These are phyloP conservation scores for Aspergillus diversus DNA, from an alignment of 495 filamentous ascomycete genomes.

Conservation along the genomic window DNA sequence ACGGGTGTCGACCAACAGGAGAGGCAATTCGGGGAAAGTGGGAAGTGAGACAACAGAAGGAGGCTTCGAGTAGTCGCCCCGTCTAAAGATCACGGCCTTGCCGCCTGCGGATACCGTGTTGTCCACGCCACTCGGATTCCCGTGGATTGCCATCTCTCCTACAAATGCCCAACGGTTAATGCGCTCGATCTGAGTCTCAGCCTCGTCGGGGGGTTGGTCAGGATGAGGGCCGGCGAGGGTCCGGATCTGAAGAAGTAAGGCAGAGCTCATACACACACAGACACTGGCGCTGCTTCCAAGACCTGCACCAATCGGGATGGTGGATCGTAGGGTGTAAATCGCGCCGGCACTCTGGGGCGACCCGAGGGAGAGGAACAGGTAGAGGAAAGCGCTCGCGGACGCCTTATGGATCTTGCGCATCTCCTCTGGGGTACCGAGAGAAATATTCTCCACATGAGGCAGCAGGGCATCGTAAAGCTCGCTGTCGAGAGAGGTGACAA, in stretches of 20 bases:
- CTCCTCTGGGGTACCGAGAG: slow-evolving; percentile 61
- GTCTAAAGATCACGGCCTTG: slow-evolving; percentile 88
- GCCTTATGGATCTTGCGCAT: slow-evolving; percentile 77
- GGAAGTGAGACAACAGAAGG: slow-evolving; percentile 75
- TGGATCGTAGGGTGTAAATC: slow-evolving; percentile 89
- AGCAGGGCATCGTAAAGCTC: slow-evolving; percentile 78
- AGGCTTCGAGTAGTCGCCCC: slow-evolving; percentile 75
- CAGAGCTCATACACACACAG: slow-evolving; percentile 83
- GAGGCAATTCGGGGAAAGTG: slow-evolving; percentile 86
- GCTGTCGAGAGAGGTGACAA: slow-evolving; percentile 80
- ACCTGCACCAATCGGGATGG: slow-evolving; percentile 89
- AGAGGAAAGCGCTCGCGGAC: slow-evolving; percentile 84
- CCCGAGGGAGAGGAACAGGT: slow-evolving; percentile 88
- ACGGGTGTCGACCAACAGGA: slow-evolving; percentile 86
- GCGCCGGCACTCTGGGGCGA: slow-evolving; percentile 75
- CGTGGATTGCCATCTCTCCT: slow-evolving; percentile 94
- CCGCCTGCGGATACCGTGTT: slow-evolving; percentile 95
- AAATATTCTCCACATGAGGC: slow-evolving; percentile 73
- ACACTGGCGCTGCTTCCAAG: slow-evolving; percentile 93
- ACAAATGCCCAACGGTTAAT: slow-evolving; percentile 99
- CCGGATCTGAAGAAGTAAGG: slow-evolving; percentile 84
- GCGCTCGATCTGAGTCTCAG: slow-evolving; percentile 81
- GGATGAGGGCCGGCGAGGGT: slow-evolving; percentile 85
- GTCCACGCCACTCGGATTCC: slow-evolving; percentile 94
- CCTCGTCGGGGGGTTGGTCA: slow-evolving; percentile 82